Evolutionary conservation across 108 stramenopile species (phyloP).

Genomic region (Chaetoceros muelleri): DNA sequence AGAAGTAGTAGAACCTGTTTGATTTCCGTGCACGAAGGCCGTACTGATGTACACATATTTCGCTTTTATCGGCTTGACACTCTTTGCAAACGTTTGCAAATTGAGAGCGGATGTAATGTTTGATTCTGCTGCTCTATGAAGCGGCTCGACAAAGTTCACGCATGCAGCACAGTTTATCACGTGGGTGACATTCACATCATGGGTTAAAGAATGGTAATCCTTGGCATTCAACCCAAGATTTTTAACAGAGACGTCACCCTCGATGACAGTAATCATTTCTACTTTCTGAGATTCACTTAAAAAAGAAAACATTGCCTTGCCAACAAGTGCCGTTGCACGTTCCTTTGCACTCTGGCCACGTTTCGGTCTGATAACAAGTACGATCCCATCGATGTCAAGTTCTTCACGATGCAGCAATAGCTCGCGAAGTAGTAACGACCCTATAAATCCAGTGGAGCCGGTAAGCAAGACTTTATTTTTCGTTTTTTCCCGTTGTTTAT

Average conservation of each 20-base stretch:
- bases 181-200: conserved; percentile 40
- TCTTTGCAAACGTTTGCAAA: conserved; percentile 22
- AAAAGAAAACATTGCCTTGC: conserved; percentile 49
- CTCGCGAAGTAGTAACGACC: conserved; percentile 63
- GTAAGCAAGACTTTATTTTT: conserved; percentile 49
- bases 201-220: conserved; percentile 16
- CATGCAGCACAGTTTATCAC: conserved; percentile 80
- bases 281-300: conserved; percentile 38
- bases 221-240: conserved; percentile 38
- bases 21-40: conserved; percentile 76
- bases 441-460: conserved; percentile 83
- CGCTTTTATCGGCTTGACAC: conserved; percentile 16
- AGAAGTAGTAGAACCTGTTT: conserved; percentile 33
- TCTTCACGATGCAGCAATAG: conserved; percentile 41
- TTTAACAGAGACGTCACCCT: conserved; percentile 54
- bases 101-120: conserved; percentile 69
- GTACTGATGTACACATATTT: conserved; percentile 80
- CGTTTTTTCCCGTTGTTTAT: conserved; percentile 4
- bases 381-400: conserved; percentile 29
- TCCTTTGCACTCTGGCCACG: conserved; percentile 27
- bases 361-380: conserved; percentile 55
- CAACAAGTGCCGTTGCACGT: conserved; percentile 36
- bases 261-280: conserved; percentile 39
- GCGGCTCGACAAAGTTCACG: conserved; percentile 70
- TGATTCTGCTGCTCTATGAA: conserved; percentile 60